These are phyloP conservation scores for Entomortierella parvispora DNA, from an alignment of 192 early-diverging fungal genomes.

Conservation along the genomic window DNA sequence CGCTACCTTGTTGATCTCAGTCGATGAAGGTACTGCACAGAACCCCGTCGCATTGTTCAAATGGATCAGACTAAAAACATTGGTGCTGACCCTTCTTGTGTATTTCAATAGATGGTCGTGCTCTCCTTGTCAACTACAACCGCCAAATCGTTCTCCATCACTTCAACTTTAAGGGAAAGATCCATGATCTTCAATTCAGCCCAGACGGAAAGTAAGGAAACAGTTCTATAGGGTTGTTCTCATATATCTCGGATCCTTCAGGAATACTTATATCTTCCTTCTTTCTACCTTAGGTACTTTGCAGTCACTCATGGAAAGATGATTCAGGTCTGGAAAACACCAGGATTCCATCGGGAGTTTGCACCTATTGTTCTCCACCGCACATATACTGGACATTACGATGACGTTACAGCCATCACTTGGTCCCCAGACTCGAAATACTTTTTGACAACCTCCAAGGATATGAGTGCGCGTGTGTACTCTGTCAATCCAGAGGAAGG, in stretches of 20 bases:
- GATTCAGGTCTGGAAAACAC: constrained; percentile 92
- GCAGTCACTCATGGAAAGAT: constrained; percentile 88
- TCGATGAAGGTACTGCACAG: constrained; percentile 81
- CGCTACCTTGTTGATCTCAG: constrained; percentile 85
- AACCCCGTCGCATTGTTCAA: constrained; percentile 3
- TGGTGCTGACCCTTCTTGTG: too few species aligned
- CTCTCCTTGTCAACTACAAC: constrained; percentile 86
- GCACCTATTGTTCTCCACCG: constrained; percentile 89
- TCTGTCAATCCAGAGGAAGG: constrained; percentile 76
- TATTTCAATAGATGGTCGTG: constrained; percentile 75
- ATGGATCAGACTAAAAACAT: neutral
- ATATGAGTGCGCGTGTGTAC: constrained; percentile 85
- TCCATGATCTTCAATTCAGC: constrained; percentile 89
- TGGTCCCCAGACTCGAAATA: constrained; percentile 89
- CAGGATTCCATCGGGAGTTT: constrained; percentile 92
- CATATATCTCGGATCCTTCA: neutral
- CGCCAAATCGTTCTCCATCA: constrained; percentile 88
- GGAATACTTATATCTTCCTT: neutral
- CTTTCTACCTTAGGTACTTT: constrained; percentile 62
- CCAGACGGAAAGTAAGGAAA: constrained; percentile 82
- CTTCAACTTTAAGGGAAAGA: constrained; percentile 87
- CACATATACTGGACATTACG: constrained; percentile 82
- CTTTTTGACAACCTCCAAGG: constrained; percentile 72
- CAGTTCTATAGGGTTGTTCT: neutral
- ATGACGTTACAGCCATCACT: constrained; percentile 83